Evolutionary conservation across 1,139 yeast genomes (phyloP), one percentile per base, ranked within the genome.

Genomic region (Geotrichum aggregatum): DNA sequence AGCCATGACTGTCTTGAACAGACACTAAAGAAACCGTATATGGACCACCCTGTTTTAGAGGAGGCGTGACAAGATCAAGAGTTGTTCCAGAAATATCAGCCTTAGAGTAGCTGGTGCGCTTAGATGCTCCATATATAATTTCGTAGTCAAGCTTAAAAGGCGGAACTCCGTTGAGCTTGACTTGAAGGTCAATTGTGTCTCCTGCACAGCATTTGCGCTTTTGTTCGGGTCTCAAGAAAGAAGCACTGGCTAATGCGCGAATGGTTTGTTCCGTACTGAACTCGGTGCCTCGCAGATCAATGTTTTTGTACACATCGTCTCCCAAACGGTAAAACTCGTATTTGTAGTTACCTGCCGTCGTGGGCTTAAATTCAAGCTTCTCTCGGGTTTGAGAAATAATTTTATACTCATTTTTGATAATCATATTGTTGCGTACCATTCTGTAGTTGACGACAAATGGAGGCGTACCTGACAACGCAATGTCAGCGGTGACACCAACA

Each of bases 71-170:
- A 16, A 89, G 75, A 1, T 67, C 66, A 54, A 73, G 73, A 3
- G 59, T 59, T 40, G 73, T 66, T 0, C 65, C 68, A 7, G 63
- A 59, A 36, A 84, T 77, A 35, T 76, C 74, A n/a, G 71, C 69
- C 7, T 77, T 67, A 0, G 67, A 65, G 49, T 68, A 74, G 4
- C 78, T 68, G 7, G 71, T 66, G 54, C 80, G 70, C 54, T 73
- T 73, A 5, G 79, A 55, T 11, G 79, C 74, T 2, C 75, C 76
- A 44, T 77, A 77, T 14, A 82, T 67, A 33, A 88, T 71, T 59
- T 87, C 91, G 66, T 89, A 89, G 30, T 74, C 75, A 55, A 92
- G 75, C 2, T 76, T 71, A 60, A 84, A 87, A 1, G 98, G 98
- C 0, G 85, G 80, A 58, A 83, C 82, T 10, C 98, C 98, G 48